These are phyloP conservation scores for Boeremia exigua DNA, from an alignment of 2,329 filamentous ascomycete species.

Conservation along the genomic window DNA sequence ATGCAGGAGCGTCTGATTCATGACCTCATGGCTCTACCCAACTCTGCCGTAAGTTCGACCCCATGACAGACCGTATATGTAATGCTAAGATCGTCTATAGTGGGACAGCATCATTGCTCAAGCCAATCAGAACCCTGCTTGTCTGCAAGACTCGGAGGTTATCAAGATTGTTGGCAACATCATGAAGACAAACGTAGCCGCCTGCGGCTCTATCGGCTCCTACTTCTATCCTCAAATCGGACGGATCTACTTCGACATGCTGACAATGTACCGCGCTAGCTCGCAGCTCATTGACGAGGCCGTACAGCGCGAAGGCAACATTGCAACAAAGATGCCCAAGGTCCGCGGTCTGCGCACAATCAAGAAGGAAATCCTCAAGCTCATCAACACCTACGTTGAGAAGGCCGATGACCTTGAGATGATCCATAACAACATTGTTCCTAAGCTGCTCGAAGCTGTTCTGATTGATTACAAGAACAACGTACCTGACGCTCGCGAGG, in stretches of 20 bases:
- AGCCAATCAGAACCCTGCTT: conserved; percentile 82
- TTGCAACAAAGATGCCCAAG: conserved; percentile 97
- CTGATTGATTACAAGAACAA: conserved; percentile 97
- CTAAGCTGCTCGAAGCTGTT: conserved; percentile 92
- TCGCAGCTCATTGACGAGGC: conserved; percentile 94
- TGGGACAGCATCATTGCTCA: conserved; percentile 95
- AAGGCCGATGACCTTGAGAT: conserved; percentile 96
- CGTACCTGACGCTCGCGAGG: conserved; percentile 91
- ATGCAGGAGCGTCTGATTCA: conserved; percentile 89
- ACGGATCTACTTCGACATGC: conserved; percentile 96
- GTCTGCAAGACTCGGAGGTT: conserved; percentile 89
- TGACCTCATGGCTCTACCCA: conserved; percentile 92
- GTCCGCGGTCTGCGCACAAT: conserved; percentile 94
- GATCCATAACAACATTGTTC: conserved; percentile 91
- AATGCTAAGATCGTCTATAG: conserved; percentile 35
- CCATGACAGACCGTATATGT: neutral
- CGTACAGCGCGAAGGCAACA: conserved; percentile 84
- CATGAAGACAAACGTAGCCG: conserved; percentile 99
- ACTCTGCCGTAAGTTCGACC: conserved; percentile 65
- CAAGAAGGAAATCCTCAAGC: conserved; percentile 98
- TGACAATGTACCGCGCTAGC: conserved; percentile 98
- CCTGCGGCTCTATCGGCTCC: conserved; percentile 91
- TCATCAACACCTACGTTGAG: conserved; percentile 97
- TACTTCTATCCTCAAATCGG: conserved; percentile 99
- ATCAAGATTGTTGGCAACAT: conserved; percentile 99